Percentiles rank a stretch among this genome's conserved stretches.
phyloP scores from a whole-genome alignment of 2,329 filamentous ascomycete species.

The Colletotrichum chlorophyti region DNA sequence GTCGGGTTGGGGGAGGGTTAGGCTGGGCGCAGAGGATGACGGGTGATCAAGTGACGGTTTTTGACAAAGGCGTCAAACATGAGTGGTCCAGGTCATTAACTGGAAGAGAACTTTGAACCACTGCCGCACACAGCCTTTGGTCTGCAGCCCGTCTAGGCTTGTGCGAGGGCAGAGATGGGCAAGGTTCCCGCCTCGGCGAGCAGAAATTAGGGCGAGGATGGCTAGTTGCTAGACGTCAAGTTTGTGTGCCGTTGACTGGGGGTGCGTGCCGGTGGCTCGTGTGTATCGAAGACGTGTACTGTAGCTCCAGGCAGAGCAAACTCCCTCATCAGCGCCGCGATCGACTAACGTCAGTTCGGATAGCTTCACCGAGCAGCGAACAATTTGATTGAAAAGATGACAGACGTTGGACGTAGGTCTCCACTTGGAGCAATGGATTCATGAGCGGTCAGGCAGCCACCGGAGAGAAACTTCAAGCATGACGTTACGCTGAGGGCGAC shows the following conservation, averaged over 20 bases:
- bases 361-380: too few species aligned
- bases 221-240: background rate
- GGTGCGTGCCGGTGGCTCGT: background rate
- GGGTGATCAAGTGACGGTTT: slow-evolving; percentile 24
- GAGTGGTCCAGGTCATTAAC: slow-evolving; percentile 21
- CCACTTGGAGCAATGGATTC: too few species aligned
- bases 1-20: too few species aligned
- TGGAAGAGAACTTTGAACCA: slow-evolving; percentile 14
- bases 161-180: slow-evolving; percentile 19
- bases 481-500: slow-evolving; percentile 9
- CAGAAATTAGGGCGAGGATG: slow-evolving; percentile 15
- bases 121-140: slow-evolving; percentile 17
- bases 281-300: too few species aligned
- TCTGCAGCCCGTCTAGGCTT: slow-evolving; percentile 21
- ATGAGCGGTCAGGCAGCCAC: too few species aligned
- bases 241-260: too few species aligned
- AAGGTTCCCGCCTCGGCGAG: slow-evolving; percentile 24
- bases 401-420: too few species aligned
- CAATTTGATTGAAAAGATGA: too few species aligned
- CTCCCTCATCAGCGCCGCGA: too few species aligned
- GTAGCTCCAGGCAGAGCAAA: too few species aligned
- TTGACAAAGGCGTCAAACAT: slow-evolving; percentile 18
- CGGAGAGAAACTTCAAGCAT: slow-evolving; percentile 5
- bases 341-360: too few species aligned
- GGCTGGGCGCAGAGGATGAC: slow-evolving; percentile 7